Evolutionary conservation across 2,329 filamentous ascomycete species (phyloP), one percentile per base, ranked within the genome.

Genomic region (Chaetomiaceae sp.): DNA sequence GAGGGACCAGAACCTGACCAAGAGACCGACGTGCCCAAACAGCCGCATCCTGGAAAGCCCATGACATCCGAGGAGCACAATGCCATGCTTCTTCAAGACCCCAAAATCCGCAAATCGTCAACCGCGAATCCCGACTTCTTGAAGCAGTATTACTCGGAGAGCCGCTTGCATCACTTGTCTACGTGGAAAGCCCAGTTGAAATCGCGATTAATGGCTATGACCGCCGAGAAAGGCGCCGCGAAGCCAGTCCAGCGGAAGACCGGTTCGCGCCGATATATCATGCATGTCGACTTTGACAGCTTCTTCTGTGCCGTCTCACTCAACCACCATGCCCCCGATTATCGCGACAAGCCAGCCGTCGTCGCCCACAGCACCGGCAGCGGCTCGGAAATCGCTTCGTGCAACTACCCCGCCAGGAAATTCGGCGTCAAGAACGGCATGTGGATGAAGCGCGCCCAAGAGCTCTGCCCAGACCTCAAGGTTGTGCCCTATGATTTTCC

Each of bases 241-340:
- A 69, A 77, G 65, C 60, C 65, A 56, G 5, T 72, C 58, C 74
- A 83, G 61, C 74, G 76, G 37, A 75, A 76, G 21, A 73, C 78
- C 12, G 87, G 85, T 0, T 70, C 83, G 3, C 78, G 91, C 54
- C 75, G 87, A 44, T 99, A 97, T 61, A 78, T 99, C 47, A 80
- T 99, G 63, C 93, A 99, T 62, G 89, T 99, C 25, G 93, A 99
- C 65, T 99, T 99, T 66, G 95, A 99, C 69, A 93, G 90, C 67
- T 99, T 99, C 70, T 99, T 99, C 68, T 96, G 91, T 53, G 89
- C 95, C 0, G 89, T 99, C 0, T 96, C 93, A 0, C 65, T 82
- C 13, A 89, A 90, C 9, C 89, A 90, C 60, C 86, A 83, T 48
- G 76, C 83, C 20, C 90, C 92, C 0, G 82, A 95, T 17, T 85